Evolutionary conservation across 345 rosid genomes (phyloP).

Genomic region (Microcos paniculata): DNA sequence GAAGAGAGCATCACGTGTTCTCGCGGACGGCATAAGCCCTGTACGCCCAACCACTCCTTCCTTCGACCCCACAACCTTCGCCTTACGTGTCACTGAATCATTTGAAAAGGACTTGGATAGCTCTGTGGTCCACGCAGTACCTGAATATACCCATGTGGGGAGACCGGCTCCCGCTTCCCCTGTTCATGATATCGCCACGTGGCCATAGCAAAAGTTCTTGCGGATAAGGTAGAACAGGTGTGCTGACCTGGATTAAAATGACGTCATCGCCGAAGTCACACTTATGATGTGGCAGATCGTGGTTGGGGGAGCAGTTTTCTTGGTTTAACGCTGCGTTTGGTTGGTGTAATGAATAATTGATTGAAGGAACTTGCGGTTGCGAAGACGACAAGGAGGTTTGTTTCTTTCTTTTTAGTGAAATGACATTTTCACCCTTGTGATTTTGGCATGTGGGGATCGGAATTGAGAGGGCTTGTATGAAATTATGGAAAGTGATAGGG

Average conservation of each 20-base stretch:
- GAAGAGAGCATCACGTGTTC: conserved; percentile 11
- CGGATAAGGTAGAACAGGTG: conserved; percentile 22
- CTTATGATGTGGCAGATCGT: neutral
- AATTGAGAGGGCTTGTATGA: neutral
- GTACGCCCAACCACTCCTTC: neutral
- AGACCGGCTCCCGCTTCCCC: neutral
- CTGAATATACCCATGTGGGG: conserved; percentile 21
- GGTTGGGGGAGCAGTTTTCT: neutral
- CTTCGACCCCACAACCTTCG: neutral
- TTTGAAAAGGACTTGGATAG: neutral
- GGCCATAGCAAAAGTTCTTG: neutral
- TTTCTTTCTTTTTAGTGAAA: neutral
- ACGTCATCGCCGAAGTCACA: conserved; percentile 7
- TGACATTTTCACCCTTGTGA: conserved; percentile 27
- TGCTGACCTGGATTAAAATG: conserved; percentile 17
- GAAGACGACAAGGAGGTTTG: too few species aligned
- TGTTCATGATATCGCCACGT: conserved; percentile 19
- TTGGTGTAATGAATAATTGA: too few species aligned
- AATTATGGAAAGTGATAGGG: neutral
- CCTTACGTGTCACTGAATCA: neutral
- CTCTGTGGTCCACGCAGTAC: conserved; percentile 17
- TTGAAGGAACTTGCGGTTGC: neutral
- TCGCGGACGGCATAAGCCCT: neutral
- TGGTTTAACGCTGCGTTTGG: neutral
- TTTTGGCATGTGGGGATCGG: neutral